Evolutionary conservation across 2,329 filamentous ascomycete species (phyloP), one percentile per base, ranked within the genome.

Genomic region (Hymenoscyphus fructigenus): DNA sequence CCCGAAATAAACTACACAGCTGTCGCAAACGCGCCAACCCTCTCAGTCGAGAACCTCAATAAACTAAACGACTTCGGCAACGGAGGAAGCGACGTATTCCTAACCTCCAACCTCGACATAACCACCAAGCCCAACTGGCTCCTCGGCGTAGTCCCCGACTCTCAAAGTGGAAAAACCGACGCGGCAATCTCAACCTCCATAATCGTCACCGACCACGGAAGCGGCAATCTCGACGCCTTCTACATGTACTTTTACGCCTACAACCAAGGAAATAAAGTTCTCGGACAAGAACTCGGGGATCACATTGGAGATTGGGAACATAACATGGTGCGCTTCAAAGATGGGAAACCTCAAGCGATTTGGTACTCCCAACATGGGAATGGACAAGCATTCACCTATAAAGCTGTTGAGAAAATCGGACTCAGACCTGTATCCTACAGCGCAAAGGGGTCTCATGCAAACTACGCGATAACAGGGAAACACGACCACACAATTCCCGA

Each of bases 231-330:
- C 10, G 75, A 76, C 53, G 74, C 67, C 23, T 76, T 74, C 59
- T 76, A 76, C 63, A 75, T 76, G 73, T 76, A 76, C 64, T 76
- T 76, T 64, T 76, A 76, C 60, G 73, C 75, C 34, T 76, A 73
- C 53, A 75, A 76, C 20, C 71, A 69, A 62, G 75, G 74, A 28
- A 76, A 75, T 56, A 74, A 63, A 1, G 73, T 76, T 1, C 60
- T 75, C 2, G 67, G 64, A 23, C 67, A 70, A n/a, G 74, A 76
- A 57, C 65, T 76, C 2, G 75, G 74, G 2, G 70, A 76, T 72
- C 88, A 90, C 73, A 83, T 90, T 34, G 88, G 87, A 9, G 86
- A 88, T 72, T 88, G 85, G 86, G 87, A 89, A 72, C 86, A 89
- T 74, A 87, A 84, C 62, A 88, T 88, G 85, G 79, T 91, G 36